Evolutionary conservation across 805 yeast species (phyloP).

Genomic region (Hermanozyma aechmeae): DNA sequence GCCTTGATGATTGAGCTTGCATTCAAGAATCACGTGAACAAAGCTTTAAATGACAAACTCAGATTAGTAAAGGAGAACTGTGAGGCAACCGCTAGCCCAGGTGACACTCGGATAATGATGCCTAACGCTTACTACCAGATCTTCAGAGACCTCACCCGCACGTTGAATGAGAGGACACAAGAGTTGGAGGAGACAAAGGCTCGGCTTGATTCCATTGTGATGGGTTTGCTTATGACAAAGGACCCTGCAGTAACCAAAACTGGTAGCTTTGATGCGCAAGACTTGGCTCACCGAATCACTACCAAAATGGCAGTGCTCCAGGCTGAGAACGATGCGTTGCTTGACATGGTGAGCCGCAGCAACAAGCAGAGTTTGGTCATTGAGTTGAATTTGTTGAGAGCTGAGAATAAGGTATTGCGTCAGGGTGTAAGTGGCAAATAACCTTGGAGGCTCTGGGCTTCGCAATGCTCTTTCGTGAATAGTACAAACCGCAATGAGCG

Average conservation of each 20-base stretch:
- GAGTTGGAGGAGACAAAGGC: conserved; percentile 56
- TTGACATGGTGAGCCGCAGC: conserved; percentile 68
- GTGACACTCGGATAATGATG: conserved; percentile 15
- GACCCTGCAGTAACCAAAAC: conserved; percentile 40
- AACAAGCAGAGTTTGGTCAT: conserved; percentile 62
- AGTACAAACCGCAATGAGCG: no score
- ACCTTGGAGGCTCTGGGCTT: no score
- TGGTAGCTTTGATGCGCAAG: conserved; percentile 67
- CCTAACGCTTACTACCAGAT: conserved; percentile 38
- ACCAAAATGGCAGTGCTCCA: conserved; percentile 50
- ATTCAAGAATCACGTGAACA: conserved; percentile 41
- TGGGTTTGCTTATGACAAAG: conserved; percentile 32
- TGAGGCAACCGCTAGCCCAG: conserved; percentile 2
- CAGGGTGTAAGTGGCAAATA: conserved; percentile 3
- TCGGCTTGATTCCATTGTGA: conserved; percentile 52
- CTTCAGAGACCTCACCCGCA: conserved; percentile 38
- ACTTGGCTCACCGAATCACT: conserved; percentile 64
- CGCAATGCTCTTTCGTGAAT: no score
- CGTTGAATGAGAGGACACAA: conserved; percentile 32
- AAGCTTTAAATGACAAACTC: conserved; percentile 26
- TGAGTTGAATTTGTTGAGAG: conserved; percentile 52
- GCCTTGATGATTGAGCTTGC: conserved; percentile 43
- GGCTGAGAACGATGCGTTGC: conserved; percentile 61
- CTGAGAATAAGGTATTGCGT: conserved; percentile 18
- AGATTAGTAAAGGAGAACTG: conserved; percentile 9